phyloP scores from a whole-genome alignment of 306 rosid species.

The Citrullus amarus region DNA sequence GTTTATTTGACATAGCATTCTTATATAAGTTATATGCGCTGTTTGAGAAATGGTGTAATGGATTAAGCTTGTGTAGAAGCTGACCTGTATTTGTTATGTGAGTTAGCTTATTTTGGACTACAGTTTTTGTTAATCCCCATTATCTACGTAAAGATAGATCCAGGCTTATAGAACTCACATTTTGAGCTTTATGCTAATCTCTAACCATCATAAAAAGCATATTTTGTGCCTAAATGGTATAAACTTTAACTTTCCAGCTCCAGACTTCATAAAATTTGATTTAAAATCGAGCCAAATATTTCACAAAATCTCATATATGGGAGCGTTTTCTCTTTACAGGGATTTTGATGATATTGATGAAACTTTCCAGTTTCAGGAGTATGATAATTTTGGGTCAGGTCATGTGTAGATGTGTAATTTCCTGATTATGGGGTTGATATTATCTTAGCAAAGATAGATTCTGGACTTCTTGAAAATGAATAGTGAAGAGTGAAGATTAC shows the following conservation, averaged over 20 bases:
- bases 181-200: not conserved
- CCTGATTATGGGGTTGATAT: not conserved
- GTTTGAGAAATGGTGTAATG: not conserved
- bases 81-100: not conserved
- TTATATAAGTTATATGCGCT: not conserved
- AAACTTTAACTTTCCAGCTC: not conserved
- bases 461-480: not conserved
- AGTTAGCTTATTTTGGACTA: not conserved
- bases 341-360: not conserved
- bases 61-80: not conserved
- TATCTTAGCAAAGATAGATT: not conserved
- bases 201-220: not conserved
- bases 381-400: not conserved
- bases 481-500: not conserved
- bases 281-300: not conserved
- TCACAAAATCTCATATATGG: not conserved
- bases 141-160: not conserved
- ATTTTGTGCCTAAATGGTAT: not conserved
- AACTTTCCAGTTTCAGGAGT: not conserved
- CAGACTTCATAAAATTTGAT: not conserved
- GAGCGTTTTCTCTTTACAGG: not conserved
- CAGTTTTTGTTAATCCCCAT: not conserved
- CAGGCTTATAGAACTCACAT: not conserved
- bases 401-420: not conserved
- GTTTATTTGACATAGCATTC: not conserved